Conservation (phyloP, 345 rosid genomes). For the Diplotaxis tenuifolia region DNA sequence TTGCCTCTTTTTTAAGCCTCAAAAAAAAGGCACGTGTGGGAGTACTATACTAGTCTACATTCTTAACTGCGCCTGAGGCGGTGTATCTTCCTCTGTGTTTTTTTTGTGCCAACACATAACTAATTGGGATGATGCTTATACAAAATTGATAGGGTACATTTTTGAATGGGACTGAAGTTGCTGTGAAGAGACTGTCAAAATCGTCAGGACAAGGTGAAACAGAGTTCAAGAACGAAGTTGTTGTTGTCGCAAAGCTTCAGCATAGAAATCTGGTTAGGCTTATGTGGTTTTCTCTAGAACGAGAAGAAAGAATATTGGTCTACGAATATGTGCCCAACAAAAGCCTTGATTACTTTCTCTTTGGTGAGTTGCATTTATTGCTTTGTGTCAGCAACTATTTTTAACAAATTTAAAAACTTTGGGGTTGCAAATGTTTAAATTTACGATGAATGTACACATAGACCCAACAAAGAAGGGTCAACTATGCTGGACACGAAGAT, state of each 20-base stretch:
- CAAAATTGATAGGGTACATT: constrained; percentile 19
- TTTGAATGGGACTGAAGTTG: constrained; percentile 26
- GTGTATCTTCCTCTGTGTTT: not conserved
- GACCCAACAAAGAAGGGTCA: constrained; percentile 34
- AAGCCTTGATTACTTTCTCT: constrained; percentile 37
- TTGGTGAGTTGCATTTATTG: constrained; percentile 14
- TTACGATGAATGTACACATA: constrained; percentile 31
- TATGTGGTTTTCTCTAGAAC: constrained; percentile 24
- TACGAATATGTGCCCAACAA: constrained; percentile 36
- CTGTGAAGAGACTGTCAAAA: constrained; percentile 29
- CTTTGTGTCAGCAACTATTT: not conserved
- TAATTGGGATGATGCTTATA: not conserved
- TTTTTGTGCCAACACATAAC: not conserved
- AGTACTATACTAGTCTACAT: not conserved
- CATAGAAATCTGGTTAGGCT: constrained; percentile 34
- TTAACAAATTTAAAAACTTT: not conserved
- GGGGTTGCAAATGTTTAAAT: not conserved
- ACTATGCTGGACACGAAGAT: constrained; percentile 50
- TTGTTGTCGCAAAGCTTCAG: constrained; percentile 32
- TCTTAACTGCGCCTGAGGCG: not conserved
- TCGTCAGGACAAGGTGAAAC: constrained; percentile 32
- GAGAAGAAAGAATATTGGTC: constrained; percentile 31
- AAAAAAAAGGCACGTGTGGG: not conserved
- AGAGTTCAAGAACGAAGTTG: constrained; percentile 38
- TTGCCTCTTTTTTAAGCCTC: not conserved